phyloP scores from a whole-genome alignment of 2,329 filamentous ascomycete genomes.

The Elsinoe necatrix region DNA sequence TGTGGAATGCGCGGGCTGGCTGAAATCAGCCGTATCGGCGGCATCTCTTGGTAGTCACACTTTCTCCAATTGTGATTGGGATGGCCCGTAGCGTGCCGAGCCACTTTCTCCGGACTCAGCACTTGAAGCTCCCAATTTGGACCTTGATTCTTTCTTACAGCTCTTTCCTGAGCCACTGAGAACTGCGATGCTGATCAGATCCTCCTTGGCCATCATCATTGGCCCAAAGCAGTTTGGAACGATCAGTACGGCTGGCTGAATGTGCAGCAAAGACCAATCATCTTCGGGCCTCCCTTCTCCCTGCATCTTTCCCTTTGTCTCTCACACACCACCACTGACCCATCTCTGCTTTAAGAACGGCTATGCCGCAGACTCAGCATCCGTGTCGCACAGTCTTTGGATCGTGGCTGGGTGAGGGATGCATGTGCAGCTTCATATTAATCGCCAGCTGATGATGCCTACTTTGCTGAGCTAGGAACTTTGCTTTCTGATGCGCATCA shows the following conservation, averaged over 20 bases:
- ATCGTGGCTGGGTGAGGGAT: background rate
- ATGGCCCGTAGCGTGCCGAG: background rate
- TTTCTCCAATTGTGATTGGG: background rate
- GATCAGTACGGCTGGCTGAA: background rate
- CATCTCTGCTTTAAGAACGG: background rate
- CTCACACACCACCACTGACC: background rate
- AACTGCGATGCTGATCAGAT: background rate
- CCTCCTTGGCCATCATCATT: background rate
- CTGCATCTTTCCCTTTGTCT: conserved; percentile 7
- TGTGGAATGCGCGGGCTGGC: background rate
- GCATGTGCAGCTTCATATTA: background rate
- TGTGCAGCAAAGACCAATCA: background rate
- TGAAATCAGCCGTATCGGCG: background rate
- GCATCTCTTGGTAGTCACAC: background rate
- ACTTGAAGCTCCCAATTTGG: background rate
- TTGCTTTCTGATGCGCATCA: background rate
- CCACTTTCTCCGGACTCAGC: conserved; percentile 6
- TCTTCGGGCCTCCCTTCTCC: background rate
- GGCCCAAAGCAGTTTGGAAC: background rate
- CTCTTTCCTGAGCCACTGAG: background rate
- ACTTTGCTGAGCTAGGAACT: background rate
- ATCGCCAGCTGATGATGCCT: background rate
- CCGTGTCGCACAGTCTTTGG: background rate
- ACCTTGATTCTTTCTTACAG: background rate
- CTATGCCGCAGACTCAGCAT: background rate